A percentile compares a stretch with the other conserved stretches of the same genome.
Evolutionary conservation across 495 filamentous ascomycete genomes (phyloP).

Genomic region (Lasiosphaeria hispida): DNA sequence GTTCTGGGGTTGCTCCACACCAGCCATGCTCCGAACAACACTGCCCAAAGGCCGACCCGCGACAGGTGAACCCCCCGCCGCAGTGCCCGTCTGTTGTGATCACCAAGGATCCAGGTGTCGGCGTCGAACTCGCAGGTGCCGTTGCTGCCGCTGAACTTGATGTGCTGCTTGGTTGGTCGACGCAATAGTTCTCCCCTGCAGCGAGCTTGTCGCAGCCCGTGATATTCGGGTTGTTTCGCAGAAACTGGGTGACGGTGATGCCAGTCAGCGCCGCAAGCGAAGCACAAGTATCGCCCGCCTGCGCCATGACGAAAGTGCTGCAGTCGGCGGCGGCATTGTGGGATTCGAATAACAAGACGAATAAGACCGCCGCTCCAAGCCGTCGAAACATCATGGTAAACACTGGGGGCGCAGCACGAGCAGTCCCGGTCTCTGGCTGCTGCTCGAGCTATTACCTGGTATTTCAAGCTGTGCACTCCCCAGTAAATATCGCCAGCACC

Average conservation of each 20-base stretch:
- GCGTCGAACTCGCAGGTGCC: neutral
- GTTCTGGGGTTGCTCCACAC: conserved; percentile 6
- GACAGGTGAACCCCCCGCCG: conserved; percentile 9
- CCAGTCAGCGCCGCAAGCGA: conserved; percentile 14
- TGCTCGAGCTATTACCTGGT: no score
- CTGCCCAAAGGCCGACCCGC: conserved; percentile 7
- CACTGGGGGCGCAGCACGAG: no score
- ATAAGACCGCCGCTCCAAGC: neutral
- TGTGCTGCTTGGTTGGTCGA: conserved; percentile 9
- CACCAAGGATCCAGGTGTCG: neutral
- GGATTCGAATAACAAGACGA: neutral
- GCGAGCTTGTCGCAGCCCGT: conserved; percentile 19
- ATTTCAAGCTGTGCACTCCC: no score
- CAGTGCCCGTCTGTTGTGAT: conserved; percentile 10
- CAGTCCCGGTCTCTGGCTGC: no score
- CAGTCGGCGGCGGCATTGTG: neutral
- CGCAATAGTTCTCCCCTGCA: conserved; percentile 14
- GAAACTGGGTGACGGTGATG: conserved; percentile 19
- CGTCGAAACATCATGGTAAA: conserved; percentile 2
- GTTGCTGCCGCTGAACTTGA: neutral
- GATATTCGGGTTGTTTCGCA: conserved; percentile 16
- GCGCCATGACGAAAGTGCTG: conserved; percentile 14
- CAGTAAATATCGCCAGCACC: no score
- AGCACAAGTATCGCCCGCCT: conserved; percentile 18
- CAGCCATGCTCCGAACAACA: conserved; percentile 15